These are phyloP conservation scores for Spiromastix sp. DNA, from an alignment of 2,329 filamentous ascomycete genomes.

Conservation along the genomic window DNA sequence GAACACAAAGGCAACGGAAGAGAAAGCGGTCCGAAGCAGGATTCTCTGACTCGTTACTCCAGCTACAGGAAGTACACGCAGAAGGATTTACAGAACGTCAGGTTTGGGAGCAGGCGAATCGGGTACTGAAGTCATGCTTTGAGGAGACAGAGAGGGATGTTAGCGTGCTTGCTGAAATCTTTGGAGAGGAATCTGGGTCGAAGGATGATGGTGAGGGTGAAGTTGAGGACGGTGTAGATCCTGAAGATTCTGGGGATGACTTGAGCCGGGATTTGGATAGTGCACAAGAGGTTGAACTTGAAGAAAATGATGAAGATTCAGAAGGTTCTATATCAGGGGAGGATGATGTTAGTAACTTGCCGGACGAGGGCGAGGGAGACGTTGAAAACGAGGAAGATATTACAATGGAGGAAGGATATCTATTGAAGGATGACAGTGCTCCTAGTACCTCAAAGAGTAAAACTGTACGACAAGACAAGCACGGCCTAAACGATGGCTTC, in stretches of 20 bases:
- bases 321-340: constrained; percentile 3
- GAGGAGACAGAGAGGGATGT: constrained; percentile 42
- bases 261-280: constrained; percentile 15
- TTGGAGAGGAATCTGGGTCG: constrained; percentile 7
- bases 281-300: constrained; percentile 9
- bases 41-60: constrained; percentile 37
- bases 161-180: constrained; percentile 25
- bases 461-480: not conserved
- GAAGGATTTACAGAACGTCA: constrained; percentile 82
- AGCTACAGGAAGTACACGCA: constrained; percentile 71
- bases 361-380: constrained; percentile 3
- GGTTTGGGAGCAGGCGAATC: constrained; percentile 86
- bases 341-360: not conserved
- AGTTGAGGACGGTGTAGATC: too few relatives aligned
- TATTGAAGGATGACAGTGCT: not conserved
- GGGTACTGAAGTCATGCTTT: constrained; percentile 61
- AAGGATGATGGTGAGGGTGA: not conserved
- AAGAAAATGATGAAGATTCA: constrained; percentile 12
- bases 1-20: constrained; percentile 67
- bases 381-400: constrained; percentile 17
- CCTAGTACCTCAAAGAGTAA: not conserved
- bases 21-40: constrained; percentile 56
- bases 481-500: constrained; percentile 78
- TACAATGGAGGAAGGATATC: constrained; percentile 9
- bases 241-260: constrained; percentile 7